Conservation (phyloP, 352 stramenopile species). For the Thraustotheca clavata region DNA sequence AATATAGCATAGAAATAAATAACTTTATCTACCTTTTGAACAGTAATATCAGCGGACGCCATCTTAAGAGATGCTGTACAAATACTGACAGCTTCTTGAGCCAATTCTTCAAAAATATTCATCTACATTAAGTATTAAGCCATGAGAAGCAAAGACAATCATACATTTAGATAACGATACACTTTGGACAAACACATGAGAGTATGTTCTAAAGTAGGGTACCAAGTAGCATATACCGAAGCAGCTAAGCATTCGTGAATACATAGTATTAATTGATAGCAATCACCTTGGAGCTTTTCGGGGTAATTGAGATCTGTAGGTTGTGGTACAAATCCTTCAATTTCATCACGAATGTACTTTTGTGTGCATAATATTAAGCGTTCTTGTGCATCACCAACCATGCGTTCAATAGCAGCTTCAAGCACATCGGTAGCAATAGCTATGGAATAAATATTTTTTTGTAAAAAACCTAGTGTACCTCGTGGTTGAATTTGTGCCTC, state of each 20-base stretch:
- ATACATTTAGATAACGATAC: slow-evolving; percentile 75
- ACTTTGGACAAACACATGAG: slow-evolving; percentile 79
- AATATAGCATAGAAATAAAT: neutral
- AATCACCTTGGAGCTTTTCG: slow-evolving; percentile 37
- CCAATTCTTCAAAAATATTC: slow-evolving; percentile 79
- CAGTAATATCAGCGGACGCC: slow-evolving; percentile 54
- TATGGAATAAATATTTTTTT: neutral
- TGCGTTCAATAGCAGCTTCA: slow-evolving; percentile 70
- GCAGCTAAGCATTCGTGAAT: slow-evolving; percentile 22
- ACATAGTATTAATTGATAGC: neutral
- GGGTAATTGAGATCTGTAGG: slow-evolving; percentile 59
- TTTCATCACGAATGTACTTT: slow-evolving; percentile 77
- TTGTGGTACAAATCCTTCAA: slow-evolving; percentile 59
- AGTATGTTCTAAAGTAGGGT: slow-evolving; percentile 72
- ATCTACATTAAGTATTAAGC: slow-evolving; percentile 29
- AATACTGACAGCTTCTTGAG: slow-evolving; percentile 73
- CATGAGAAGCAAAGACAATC: neutral
- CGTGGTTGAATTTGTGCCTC: slow-evolving; percentile 57
- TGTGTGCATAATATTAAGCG: slow-evolving; percentile 76
- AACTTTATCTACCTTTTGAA: slow-evolving; percentile 2
- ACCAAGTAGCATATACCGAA: slow-evolving; percentile 74
- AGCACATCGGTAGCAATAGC: slow-evolving; percentile 37
- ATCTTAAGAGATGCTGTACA: slow-evolving; percentile 71
- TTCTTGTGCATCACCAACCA: slow-evolving; percentile 79
- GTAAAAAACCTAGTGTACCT: neutral